These are phyloP conservation scores for Pyrus hybrid DNA, from an alignment of 331 rosid genomes.

Conservation along the genomic window DNA sequence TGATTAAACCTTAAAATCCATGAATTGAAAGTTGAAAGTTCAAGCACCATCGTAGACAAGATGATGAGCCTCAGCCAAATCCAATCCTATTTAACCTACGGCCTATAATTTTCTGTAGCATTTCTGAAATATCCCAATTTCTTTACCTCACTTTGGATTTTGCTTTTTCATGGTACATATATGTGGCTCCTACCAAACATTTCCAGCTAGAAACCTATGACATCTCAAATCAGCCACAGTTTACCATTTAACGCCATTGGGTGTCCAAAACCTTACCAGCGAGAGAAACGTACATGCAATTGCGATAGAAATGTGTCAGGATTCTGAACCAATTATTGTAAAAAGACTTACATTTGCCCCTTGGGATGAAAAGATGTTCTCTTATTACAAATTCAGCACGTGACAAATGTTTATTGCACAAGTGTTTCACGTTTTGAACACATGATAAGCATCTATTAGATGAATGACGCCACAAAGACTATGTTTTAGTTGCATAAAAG, in stretches of 20 bases:
- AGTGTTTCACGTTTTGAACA: too few relatives aligned
- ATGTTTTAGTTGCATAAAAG: too few relatives aligned
- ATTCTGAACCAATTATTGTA: too few relatives aligned
- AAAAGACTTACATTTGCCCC: too few relatives aligned
- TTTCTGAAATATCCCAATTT: constrained; percentile 6
- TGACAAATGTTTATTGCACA: too few relatives aligned
- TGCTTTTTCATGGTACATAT: background rate
- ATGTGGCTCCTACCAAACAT: background rate
- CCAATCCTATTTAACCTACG: background rate
- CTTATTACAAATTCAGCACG: too few relatives aligned
- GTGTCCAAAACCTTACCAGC: background rate
- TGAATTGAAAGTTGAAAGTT: background rate
- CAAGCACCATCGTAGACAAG: background rate
- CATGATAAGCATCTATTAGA: too few relatives aligned
- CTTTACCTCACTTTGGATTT: constrained; percentile 1
- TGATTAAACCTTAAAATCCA: background rate
- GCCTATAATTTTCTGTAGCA: background rate
- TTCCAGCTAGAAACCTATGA: background rate
- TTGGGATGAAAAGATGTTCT: too few relatives aligned
- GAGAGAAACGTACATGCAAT: too few relatives aligned
- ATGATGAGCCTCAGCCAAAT: background rate
- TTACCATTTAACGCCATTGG: background rate
- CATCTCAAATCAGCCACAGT: background rate
- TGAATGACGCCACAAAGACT: too few relatives aligned
- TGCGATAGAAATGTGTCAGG: too few relatives aligned